Conservation (phyloP, 495 filamentous ascomycete genomes). For the Poronia punctata region DNA sequence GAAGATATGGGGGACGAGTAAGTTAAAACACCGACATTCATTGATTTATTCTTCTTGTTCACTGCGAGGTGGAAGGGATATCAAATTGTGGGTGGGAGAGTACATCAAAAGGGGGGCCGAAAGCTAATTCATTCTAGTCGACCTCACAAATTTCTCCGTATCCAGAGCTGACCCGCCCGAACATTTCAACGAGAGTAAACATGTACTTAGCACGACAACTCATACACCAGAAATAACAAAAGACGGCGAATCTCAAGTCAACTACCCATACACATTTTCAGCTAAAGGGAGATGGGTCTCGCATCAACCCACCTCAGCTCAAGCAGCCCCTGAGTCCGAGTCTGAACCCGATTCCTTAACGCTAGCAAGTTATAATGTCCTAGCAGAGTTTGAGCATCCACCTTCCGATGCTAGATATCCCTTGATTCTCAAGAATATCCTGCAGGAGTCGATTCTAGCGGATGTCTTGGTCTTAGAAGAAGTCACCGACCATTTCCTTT, state of each 20-base stretch:
- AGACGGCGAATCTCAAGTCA: background rate
- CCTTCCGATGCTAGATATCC: constrained; percentile 42
- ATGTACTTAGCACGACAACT: background rate
- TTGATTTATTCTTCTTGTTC: background rate
- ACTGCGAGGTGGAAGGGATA: background rate
- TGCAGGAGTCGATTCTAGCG: constrained; percentile 27
- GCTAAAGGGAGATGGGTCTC: constrained; percentile 11
- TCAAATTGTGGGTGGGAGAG: background rate
- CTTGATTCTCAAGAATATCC: constrained; percentile 37
- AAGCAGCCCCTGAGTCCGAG: background rate
- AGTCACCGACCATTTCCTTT: constrained; percentile 51
- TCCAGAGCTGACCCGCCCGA: background rate
- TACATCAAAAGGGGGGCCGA: background rate
- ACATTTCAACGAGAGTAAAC: background rate
- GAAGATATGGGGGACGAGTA: constrained; percentile 43
- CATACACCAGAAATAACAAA: background rate
- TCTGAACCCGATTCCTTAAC: constrained; percentile 19
- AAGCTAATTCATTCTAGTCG: constrained; percentile 4
- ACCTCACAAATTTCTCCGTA: constrained; percentile 7
- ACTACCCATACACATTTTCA: constrained; percentile 13
- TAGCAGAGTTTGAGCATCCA: constrained; percentile 46
- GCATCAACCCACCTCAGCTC: background rate
- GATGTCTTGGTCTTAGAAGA: constrained; percentile 52
- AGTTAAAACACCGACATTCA: constrained; percentile 28
- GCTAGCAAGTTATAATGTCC: constrained; percentile 50